These are phyloP conservation scores for Clavispora asparagi DNA, from an alignment of 805 yeast genomes.

Conservation along the genomic window DNA sequence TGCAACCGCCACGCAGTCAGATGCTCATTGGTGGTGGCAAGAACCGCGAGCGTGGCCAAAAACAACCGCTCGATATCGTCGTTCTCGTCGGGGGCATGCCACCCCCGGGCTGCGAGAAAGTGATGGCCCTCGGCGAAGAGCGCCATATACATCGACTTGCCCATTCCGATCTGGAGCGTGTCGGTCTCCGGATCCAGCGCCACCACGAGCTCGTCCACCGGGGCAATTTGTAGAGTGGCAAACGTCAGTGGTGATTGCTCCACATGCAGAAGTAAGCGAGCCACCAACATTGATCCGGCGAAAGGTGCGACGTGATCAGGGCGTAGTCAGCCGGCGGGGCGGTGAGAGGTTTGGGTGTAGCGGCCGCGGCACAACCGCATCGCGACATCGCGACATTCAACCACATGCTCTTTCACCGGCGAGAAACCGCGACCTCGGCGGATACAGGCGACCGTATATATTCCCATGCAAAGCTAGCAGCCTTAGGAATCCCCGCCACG, in stretches of 20 bases:
- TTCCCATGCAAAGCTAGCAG: neutral
- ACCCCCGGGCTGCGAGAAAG: conserved; percentile 7
- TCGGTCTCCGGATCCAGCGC: conserved; percentile 4
- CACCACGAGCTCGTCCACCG: neutral
- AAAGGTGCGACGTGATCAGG: no score
- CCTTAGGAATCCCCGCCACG: neutral
- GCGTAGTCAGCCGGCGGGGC: no score
- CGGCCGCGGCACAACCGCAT: neutral
- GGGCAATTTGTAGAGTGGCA: conserved; percentile 8
- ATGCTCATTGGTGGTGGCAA: conserved; percentile 37
- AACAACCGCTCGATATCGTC: conserved; percentile 15
- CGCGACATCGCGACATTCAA: neutral
- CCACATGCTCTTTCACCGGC: neutral
- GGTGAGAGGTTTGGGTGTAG: no score
- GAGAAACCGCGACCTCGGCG: neutral
- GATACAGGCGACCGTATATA: neutral
- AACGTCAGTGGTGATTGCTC: neutral
- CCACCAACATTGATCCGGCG: neutral
- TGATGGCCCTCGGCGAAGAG: conserved; percentile 30
- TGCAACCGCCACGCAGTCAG: conserved; percentile 27
- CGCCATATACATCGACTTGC: conserved; percentile 23
- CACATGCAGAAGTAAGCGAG: neutral
- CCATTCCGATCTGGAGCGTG: conserved; percentile 27
- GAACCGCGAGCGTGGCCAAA: conserved; percentile 27
- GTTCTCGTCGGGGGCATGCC: neutral